A percentile compares a stretch with the other conserved stretches of the same genome.
Conservation (phyloP, 2,329 filamentous ascomycete genomes). For the Corinectria fuckeliana region DNA sequence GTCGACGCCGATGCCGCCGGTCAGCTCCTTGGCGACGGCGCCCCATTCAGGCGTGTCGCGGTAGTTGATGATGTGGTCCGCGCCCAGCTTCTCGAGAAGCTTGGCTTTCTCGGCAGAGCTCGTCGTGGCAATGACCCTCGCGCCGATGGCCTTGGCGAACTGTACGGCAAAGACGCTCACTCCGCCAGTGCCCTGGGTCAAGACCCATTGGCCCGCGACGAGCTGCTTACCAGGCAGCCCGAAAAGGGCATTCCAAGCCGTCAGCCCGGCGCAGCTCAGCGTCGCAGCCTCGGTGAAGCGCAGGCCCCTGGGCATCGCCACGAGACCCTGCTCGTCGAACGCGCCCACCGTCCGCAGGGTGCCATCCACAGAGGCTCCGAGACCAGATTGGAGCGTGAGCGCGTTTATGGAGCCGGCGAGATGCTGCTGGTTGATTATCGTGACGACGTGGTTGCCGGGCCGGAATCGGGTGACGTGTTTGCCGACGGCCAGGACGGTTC, state of each 20-base stretch:
- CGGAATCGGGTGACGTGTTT: constrained; percentile 9
- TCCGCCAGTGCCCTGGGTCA: constrained; percentile 52
- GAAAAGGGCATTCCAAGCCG: constrained; percentile 65
- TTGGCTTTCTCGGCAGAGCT: constrained; percentile 45
- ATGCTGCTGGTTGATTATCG: not conserved
- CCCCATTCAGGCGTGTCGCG: constrained; percentile 49
- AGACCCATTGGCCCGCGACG: constrained; percentile 44
- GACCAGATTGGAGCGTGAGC: not conserved
- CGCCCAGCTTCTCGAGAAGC: constrained; percentile 47
- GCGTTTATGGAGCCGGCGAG: not conserved
- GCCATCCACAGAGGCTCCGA: constrained; percentile 39
- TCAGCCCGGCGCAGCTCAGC: constrained; percentile 59
- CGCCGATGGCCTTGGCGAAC: constrained; percentile 49
- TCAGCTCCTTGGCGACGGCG: constrained; percentile 43
- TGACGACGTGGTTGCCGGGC: constrained; percentile 1
- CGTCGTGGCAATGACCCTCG: constrained; percentile 51
- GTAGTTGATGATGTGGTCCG: constrained; percentile 53
- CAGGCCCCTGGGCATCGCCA: constrained; percentile 60
- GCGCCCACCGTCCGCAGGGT: constrained; percentile 40
- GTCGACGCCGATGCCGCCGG: constrained; percentile 47
- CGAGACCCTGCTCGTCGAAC: constrained; percentile 61
- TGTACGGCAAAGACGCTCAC: constrained; percentile 50
- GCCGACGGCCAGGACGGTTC: constrained; percentile 3
- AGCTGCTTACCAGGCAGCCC: constrained; percentile 47
- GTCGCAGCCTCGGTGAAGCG: constrained; percentile 55